phyloP scores from a whole-genome alignment of 352 stramenopile genomes.

The Chrysophaeum taylorii region DNA sequence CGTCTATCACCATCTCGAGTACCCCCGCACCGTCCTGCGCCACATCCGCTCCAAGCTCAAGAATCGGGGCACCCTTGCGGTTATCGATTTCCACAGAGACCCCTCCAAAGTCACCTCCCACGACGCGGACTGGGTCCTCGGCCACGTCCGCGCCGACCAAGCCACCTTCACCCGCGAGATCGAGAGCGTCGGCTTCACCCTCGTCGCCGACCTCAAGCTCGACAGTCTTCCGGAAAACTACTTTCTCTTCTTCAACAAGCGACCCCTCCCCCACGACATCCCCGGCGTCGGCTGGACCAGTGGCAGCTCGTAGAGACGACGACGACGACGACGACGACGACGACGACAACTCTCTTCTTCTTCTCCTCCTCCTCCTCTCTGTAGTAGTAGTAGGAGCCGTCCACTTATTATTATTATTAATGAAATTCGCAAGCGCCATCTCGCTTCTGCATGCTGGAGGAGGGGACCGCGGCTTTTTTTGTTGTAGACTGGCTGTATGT shows the following conservation, averaged over 20 bases:
- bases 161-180: conserved; percentile 21
- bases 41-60: conserved; percentile 6
- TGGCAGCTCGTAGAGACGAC: too few relatives aligned
- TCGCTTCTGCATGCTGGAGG: too few relatives aligned
- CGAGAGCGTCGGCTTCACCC: conserved; percentile 3
- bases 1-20: conserved; percentile 25
- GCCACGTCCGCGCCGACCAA: conserved; percentile 20
- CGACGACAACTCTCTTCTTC: too few relatives aligned
- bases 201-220: conserved; percentile 10
- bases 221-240: conserved; percentile 22
- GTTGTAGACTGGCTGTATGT: too few relatives aligned
- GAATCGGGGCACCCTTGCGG: conserved; percentile 8
- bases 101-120: conserved; percentile 3
- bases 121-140: not conserved
- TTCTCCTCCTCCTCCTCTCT: too few relatives aligned
- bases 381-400: too few relatives aligned
- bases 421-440: too few relatives aligned
- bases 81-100: conserved; percentile 23
- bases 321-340: too few relatives aligned
- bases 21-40: conserved; percentile 17
- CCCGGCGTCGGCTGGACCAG: not conserved
- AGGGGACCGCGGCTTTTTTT: too few relatives aligned
- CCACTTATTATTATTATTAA: too few relatives aligned
- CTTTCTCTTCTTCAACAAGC: conserved; percentile 17
- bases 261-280: not conserved